phyloP scores from a whole-genome alignment of 1,284 basidiomycete species.

The Singerocomus inundabilis region DNA sequence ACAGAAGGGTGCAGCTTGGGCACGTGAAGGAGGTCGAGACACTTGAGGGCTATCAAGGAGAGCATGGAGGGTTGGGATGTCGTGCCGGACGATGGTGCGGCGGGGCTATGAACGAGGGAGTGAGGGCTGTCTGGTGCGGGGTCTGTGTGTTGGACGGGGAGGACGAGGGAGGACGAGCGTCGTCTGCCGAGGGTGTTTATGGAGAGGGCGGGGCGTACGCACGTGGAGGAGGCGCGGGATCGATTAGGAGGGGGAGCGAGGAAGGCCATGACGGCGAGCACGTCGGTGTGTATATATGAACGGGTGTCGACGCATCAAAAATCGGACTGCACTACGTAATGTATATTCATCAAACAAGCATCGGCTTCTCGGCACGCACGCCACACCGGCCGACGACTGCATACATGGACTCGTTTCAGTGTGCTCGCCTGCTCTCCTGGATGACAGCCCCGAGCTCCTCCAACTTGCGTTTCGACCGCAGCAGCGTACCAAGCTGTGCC shows the following conservation, averaged over 20 bases:
- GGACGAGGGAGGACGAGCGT: conserved; percentile 41
- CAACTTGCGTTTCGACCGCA: conserved; percentile 96
- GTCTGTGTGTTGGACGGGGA: conserved; percentile 24
- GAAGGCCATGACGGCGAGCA: conserved; percentile 27
- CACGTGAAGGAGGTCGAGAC: conserved; percentile 51
- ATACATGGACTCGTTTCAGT: conserved; percentile 37
- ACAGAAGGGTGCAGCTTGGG: conserved; percentile 34
- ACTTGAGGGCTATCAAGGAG: conserved; percentile 47
- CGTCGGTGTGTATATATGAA: conserved; percentile 5
- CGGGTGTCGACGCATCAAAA: conserved; percentile 22
- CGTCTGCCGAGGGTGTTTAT: conserved; percentile 55
- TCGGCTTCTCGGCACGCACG: conserved; percentile 21
- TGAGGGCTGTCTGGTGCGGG: neutral
- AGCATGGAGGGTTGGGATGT: conserved; percentile 43
- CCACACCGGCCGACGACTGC: neutral
- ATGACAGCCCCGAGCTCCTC: conserved; percentile 92
- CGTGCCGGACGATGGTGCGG: conserved; percentile 2
- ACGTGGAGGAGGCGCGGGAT: conserved; percentile 61
- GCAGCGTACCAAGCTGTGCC: conserved; percentile 84
- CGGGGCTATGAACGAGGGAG: conserved; percentile 8
- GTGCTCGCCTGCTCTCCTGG: conserved; percentile 84
- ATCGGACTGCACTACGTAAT: conserved; percentile 27
- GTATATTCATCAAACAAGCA: neutral
- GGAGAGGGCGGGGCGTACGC: conserved; percentile 53
- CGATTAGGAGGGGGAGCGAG: conserved; percentile 38